Evolutionary conservation across 495 filamentous ascomycete species (phyloP).

Genomic region (Neurospora sublineolata): DNA sequence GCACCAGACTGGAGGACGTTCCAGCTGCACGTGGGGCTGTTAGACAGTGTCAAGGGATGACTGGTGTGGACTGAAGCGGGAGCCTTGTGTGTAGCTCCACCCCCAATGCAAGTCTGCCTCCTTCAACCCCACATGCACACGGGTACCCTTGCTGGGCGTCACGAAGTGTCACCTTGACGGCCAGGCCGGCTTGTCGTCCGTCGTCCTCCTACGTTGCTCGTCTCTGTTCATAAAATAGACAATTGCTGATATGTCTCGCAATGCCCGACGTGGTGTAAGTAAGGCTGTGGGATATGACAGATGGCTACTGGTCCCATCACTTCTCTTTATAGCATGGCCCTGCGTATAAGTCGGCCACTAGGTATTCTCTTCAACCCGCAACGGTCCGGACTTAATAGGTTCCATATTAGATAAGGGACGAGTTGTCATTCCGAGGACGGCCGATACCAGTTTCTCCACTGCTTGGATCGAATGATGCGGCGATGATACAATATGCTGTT

Average conservation of each 20-base stretch:
- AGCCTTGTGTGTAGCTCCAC: not conserved
- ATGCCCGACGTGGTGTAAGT: not conserved
- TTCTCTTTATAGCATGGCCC: not conserved
- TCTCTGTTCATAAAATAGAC: not conserved
- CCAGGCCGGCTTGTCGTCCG: not conserved
- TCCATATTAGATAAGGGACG: not conserved
- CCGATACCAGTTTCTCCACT: slow-evolving; percentile 1
- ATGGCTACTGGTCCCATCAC: not conserved
- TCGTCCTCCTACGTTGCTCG: not conserved
- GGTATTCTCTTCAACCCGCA: not conserved
- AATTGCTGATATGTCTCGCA: not conserved
- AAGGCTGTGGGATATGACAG: not conserved
- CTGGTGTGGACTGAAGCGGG: not conserved
- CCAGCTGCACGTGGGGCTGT: not conserved
- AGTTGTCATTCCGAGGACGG: not conserved
- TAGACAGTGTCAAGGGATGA: not conserved
- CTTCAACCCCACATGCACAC: not conserved
- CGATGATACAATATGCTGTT: slow-evolving; percentile 7
- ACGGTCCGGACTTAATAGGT: not conserved
- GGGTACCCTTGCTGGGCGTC: not conserved
- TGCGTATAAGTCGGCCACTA: not conserved
- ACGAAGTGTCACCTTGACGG: not conserved
- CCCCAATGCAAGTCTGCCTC: not conserved
- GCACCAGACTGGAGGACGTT: not conserved
- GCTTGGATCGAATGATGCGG: slow-evolving; percentile 12